A percentile compares a stretch with the other conserved stretches of the same genome.
Evolutionary conservation across 2,329 filamentous ascomycete genomes (phyloP).

Genomic region (Phialophora macrospora): DNA sequence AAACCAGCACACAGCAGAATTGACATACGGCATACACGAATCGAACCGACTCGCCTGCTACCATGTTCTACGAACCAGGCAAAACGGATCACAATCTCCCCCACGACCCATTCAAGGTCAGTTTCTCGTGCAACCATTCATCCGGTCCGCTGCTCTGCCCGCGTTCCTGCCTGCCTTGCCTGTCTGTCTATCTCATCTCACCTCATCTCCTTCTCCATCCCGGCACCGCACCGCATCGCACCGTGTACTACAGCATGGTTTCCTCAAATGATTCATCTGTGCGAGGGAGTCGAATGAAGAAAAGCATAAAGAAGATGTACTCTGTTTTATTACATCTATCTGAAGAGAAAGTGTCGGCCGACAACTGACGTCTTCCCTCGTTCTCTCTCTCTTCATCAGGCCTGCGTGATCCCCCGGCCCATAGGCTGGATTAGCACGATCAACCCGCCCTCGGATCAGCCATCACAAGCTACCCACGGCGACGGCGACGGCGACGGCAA

Average conservation of each 20-base stretch:
- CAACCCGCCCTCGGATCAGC: background rate
- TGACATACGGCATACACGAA: background rate
- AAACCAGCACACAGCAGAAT: background rate
- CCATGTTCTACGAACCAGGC: constrained; percentile 59
- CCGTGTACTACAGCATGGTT: too few relatives aligned
- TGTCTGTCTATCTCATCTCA: too few relatives aligned
- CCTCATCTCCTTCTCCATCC: too few relatives aligned
- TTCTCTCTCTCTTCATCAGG: constrained; percentile 21
- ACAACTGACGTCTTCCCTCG: background rate
- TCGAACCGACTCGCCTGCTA: background rate
- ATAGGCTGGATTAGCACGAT: constrained; percentile 67
- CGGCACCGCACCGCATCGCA: too few relatives aligned
- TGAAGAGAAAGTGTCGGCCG: background rate
- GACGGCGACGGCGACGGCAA: constrained; percentile 36
- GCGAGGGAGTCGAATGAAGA: background rate
- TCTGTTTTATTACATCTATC: background rate
- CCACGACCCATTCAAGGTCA: constrained; percentile 60
- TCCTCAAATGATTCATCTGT: background rate
- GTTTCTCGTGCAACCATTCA: constrained; percentile 37
- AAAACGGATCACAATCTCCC: constrained; percentile 58
- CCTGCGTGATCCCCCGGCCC: constrained; percentile 63
- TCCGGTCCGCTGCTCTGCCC: too few relatives aligned
- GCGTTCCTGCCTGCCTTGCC: too few relatives aligned
- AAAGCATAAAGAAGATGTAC: background rate
- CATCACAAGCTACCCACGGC: constrained; percentile 21